Evolutionary conservation across 345 rosid genomes (phyloP).

Genomic region (Eucalyptus sp.): DNA sequence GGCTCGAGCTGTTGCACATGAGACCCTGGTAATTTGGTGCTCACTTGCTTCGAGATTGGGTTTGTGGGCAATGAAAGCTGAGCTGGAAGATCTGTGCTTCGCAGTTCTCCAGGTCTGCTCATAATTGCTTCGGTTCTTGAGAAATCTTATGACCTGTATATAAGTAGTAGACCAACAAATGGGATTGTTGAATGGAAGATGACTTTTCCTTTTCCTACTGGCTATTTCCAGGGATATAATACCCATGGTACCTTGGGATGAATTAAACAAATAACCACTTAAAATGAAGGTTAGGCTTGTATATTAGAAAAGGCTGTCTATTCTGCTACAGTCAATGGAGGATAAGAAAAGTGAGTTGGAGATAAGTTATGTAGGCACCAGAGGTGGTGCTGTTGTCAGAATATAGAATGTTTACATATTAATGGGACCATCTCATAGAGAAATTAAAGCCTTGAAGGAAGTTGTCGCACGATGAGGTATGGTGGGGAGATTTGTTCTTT

Average conservation of each 20-base stretch:
- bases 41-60: conserved; percentile 76
- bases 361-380: not conserved
- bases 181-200: not conserved
- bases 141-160: not conserved
- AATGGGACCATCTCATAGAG: not conserved
- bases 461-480: not conserved
- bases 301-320: not conserved
- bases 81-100: conserved; percentile 65
- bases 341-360: not conserved
- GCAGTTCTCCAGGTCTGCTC: conserved; percentile 63
- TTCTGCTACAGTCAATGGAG: not conserved
- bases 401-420: not conserved
- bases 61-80: conserved; percentile 68
- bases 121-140: not conserved
- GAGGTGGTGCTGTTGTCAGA: not conserved
- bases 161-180: not conserved
- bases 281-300: not conserved
- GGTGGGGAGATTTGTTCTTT: not conserved
- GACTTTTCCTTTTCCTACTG: not conserved
- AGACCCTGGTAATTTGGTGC: conserved; percentile 66
- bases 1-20: conserved; percentile 72
- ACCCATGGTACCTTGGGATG: not conserved
- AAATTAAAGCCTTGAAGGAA: not conserved
- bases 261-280: not conserved
- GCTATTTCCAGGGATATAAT: not conserved